A percentile compares a stretch with the other conserved stretches of the same genome.
Evolutionary conservation across 164 flowering plant genomes (phyloP).

Genomic region (Chimonanthus praecox): DNA sequence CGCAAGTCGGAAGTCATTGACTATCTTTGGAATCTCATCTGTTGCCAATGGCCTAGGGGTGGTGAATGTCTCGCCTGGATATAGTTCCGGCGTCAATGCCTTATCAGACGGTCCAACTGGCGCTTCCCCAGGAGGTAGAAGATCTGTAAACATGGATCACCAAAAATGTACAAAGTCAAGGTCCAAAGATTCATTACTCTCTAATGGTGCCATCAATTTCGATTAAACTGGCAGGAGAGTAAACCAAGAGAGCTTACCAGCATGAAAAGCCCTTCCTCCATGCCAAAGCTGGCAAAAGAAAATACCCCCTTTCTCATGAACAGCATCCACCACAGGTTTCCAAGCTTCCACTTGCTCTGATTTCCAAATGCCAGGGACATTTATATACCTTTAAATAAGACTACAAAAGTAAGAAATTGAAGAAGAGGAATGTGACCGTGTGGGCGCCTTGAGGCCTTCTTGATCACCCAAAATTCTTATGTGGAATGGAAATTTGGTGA

Average conservation of each 20-base stretch:
- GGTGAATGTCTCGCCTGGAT: neutral
- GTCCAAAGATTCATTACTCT: neutral
- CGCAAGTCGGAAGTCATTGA: slow-evolving; percentile 27
- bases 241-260: slow-evolving; percentile 5
- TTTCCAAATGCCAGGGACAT: slow-evolving; percentile 30
- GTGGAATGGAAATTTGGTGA: neutral
- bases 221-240: neutral
- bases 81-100: slow-evolving; percentile 6
- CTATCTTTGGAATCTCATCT: slow-evolving; percentile 24
- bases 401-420: neutral
- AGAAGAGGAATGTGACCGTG: neutral
- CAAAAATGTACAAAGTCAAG: neutral
- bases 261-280: slow-evolving; percentile 24
- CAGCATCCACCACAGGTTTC: slow-evolving; percentile 9
- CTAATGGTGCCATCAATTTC: neutral
- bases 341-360: slow-evolving; percentile 22
- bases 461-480: neutral
- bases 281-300: slow-evolving; percentile 10
- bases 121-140: slow-evolving; percentile 12
- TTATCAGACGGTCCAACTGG: slow-evolving; percentile 19
- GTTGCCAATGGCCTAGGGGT: slow-evolving; percentile 14
- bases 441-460: neutral
- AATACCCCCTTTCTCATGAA: slow-evolving; percentile 3
- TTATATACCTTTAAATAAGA: slow-evolving; percentile 13
- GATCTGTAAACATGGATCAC: neutral